Conservation (phyloP, 2,329 filamentous ascomycete genomes). For the Fusarium tjaetaba region DNA sequence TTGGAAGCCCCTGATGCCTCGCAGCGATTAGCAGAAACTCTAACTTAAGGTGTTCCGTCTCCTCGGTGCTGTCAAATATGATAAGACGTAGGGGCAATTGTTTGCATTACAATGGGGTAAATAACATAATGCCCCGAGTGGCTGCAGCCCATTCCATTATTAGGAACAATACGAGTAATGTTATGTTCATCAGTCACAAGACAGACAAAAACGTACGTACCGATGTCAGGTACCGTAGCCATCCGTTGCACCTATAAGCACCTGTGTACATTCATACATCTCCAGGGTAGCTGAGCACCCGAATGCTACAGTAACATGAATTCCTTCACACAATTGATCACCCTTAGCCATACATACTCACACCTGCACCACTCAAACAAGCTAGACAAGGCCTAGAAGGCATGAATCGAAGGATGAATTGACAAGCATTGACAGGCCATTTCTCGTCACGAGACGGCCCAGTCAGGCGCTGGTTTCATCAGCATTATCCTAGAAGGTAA, state of each 20-base stretch:
- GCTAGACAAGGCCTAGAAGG: neutral
- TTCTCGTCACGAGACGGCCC: constrained; percentile 6
- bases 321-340: neutral
- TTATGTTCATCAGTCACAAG: neutral
- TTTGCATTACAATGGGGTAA: neutral
- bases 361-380: neutral
- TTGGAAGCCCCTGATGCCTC: constrained; percentile 5
- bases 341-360: neutral
- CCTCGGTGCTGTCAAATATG: neutral
- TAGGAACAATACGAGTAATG: neutral
- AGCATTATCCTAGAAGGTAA: constrained; percentile 16
- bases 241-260: neutral
- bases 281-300: neutral
- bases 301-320: neutral
- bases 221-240: neutral
- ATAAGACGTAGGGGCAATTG: neutral
- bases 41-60: constrained; percentile 1
- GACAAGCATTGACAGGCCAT: neutral
- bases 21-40: neutral
- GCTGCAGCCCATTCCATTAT: neutral
- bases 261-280: neutral
- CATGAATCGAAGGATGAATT: neutral
- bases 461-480: neutral
- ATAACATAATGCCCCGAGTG: neutral
- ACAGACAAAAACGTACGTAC: neutral